Conservation (phyloP, 2,329 filamentous ascomycete species). For the Pseudogymnoascus sp. region DNA sequence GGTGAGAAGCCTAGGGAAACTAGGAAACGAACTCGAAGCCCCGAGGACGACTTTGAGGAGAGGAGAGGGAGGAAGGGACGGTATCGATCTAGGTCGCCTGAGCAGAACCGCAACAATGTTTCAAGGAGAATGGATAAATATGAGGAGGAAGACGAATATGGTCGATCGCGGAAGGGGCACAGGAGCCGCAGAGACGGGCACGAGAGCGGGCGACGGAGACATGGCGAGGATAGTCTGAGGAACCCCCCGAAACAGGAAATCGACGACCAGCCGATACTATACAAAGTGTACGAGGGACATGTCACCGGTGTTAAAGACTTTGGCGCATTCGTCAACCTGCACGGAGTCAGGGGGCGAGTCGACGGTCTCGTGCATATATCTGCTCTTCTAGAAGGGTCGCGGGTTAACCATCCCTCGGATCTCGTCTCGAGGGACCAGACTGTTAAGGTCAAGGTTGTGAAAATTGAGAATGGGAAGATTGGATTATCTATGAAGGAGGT, state of each 20-base stretch:
- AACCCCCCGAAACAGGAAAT: conserved; percentile 64
- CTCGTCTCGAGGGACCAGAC: conserved; percentile 71
- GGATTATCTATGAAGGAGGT: conserved; percentile 97
- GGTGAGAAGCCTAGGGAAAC: conserved; percentile 28
- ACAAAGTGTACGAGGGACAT: conserved; percentile 84
- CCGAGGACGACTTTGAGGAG: conserved; percentile 33
- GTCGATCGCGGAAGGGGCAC: conserved; percentile 38
- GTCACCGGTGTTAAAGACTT: conserved; percentile 94
- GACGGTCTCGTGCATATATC: conserved; percentile 94
- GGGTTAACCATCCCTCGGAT: conserved; percentile 89
- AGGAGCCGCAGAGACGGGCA: conserved; percentile 26
- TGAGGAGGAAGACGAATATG: conserved; percentile 53
- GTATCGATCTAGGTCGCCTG: conserved; percentile 45
- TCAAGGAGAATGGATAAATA: conserved; percentile 40
- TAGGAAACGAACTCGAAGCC: conserved; percentile 48
- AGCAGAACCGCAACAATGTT: conserved; percentile 30
- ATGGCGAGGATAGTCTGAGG: conserved; percentile 51
- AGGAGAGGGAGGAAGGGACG: conserved; percentile 33
- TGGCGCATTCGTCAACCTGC: conserved; percentile 89
- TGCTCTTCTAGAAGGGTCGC: conserved; percentile 72
- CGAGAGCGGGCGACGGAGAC: conserved; percentile 35
- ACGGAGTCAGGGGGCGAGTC: conserved; percentile 77
- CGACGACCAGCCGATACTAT: conserved; percentile 72
- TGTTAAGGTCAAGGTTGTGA: conserved; percentile 89
- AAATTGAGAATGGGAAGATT: conserved; percentile 72